Evolutionary conservation across 495 filamentous ascomycete species (phyloP).

Genomic region (Lasiosphaeriaceae sp.): DNA sequence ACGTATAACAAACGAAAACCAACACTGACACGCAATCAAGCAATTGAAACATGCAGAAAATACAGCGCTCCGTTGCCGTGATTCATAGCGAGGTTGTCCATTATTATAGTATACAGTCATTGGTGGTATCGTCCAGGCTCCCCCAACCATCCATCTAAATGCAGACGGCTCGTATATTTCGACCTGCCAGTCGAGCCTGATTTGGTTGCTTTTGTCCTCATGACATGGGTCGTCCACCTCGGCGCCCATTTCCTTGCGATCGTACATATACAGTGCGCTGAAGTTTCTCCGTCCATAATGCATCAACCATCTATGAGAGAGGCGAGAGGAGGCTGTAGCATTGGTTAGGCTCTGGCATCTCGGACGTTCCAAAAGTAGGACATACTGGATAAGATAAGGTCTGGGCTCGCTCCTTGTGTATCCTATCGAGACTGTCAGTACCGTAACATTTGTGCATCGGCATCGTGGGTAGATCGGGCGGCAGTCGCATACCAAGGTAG

Average conservation of each 20-base stretch:
- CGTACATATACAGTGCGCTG: conserved; percentile 19
- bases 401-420: conserved; percentile 91
- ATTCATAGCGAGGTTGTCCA: conserved; percentile 5
- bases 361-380: background rate
- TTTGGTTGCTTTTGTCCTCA: background rate
- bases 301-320: conserved; percentile 46
- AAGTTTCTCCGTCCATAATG: background rate
- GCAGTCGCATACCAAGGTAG: conserved; percentile 78
- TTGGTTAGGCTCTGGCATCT: conserved; percentile 6
- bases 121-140: background rate
- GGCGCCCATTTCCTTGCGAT: conserved; percentile 1
- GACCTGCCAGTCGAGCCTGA: background rate
- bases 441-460: conserved; percentile 9
- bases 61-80: background rate
- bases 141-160: background rate
- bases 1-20: too few species aligned
- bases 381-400: conserved; percentile 88
- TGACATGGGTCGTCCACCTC: background rate
- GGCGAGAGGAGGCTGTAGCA: conserved; percentile 64
- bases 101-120: conserved; percentile 28
- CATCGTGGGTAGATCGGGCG: background rate
- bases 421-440: conserved; percentile 50
- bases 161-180: background rate
- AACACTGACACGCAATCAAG: background rate
- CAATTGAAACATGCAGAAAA: background rate